Conservation (phyloP, 345 rosid genomes). For the Cardamine chenopodiifolia region DNA sequence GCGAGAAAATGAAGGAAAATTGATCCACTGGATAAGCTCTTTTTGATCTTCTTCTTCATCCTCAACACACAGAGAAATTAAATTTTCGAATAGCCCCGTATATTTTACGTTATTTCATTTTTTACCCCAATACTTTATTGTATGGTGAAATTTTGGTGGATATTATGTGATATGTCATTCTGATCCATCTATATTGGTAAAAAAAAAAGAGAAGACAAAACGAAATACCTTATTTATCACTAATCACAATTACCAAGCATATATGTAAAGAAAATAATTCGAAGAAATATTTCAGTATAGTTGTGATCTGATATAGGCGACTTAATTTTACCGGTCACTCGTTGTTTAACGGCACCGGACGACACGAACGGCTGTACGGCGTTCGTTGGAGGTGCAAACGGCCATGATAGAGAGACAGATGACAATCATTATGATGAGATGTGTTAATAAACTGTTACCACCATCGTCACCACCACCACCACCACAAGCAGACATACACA, state of each 20-base stretch:
- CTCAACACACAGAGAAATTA: not conserved
- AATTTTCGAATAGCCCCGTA: not conserved
- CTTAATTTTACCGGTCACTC: not conserved
- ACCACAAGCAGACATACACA: slow-evolving; percentile 41
- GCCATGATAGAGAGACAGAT: slow-evolving; percentile 48
- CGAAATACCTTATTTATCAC: not conserved
- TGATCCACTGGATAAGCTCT: slow-evolving; percentile 13
- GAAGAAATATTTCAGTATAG: slow-evolving; percentile 14
- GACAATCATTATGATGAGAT: slow-evolving; percentile 45
- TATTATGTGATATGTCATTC: not conserved
- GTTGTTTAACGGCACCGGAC: slow-evolving; percentile 37
- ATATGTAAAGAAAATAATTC: slow-evolving; percentile 9
- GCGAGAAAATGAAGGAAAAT: slow-evolving; percentile 34
- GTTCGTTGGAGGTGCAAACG: slow-evolving; percentile 45
- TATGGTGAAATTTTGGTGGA: not conserved
- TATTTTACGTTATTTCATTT: not conserved
- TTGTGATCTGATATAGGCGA: slow-evolving; percentile 9
- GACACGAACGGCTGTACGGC: slow-evolving; percentile 37
- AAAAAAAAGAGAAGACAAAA: not conserved
- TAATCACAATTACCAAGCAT: slow-evolving; percentile 16
- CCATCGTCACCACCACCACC: slow-evolving; percentile 37
- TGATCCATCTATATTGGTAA: slow-evolving; percentile 8
- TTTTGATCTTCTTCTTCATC: slow-evolving; percentile 35
- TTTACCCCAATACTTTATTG: not conserved
- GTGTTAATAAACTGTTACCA: slow-evolving; percentile 12